These are phyloP conservation scores for Eucalyptus brandiana DNA, from an alignment of 345 rosid genomes.

Conservation along the genomic window DNA sequence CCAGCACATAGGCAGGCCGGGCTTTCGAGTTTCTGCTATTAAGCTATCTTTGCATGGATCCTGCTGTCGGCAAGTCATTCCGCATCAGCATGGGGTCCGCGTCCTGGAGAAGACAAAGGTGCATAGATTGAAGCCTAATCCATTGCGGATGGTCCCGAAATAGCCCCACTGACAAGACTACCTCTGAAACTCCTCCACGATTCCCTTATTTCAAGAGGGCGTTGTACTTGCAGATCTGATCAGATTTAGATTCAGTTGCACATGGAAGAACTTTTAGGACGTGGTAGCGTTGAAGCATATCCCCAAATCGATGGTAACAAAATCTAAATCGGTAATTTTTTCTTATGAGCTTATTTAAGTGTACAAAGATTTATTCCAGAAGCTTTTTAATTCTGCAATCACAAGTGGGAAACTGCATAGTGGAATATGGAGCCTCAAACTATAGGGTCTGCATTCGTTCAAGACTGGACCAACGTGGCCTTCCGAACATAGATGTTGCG, in stretches of 20 bases:
- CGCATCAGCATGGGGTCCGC: background rate
- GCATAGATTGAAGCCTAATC: background rate
- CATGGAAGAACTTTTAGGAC: background rate
- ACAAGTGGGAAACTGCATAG: background rate
- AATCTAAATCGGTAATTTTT: background rate
- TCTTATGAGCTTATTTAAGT: background rate
- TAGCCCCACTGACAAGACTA: background rate
- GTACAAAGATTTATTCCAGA: background rate
- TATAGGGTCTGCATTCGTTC: background rate
- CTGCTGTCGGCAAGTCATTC: background rate
- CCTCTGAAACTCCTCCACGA: background rate
- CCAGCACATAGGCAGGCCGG: background rate
- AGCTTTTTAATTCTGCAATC: background rate
- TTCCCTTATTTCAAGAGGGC: background rate
- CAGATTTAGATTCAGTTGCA: background rate
- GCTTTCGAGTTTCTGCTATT: background rate
- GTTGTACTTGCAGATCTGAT: background rate
- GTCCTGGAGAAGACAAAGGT: background rate
- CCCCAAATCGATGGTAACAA: background rate
- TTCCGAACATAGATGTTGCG: accelerated
- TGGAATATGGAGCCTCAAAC: background rate
- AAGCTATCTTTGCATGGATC: background rate
- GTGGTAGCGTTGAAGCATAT: background rate
- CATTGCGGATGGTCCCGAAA: background rate
- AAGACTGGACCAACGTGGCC: background rate